Evolutionary conservation across 2,329 filamentous ascomycete genomes (phyloP).

Genomic region (Trichoderma breve): DNA sequence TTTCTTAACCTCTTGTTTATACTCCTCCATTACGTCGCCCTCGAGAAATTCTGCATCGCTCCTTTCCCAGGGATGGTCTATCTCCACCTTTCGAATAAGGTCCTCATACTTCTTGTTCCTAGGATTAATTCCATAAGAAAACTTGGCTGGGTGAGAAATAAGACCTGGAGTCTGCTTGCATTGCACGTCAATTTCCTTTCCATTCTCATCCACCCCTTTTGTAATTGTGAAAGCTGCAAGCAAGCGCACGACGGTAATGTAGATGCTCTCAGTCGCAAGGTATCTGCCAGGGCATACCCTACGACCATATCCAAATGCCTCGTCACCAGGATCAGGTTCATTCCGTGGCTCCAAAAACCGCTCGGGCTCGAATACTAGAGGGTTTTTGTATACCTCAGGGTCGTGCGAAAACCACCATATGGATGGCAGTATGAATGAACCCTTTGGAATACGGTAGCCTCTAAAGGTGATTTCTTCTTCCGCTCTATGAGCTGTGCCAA

Average conservation of each 20-base stretch:
- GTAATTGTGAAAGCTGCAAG: conserved; percentile 6
- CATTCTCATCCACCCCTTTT: background rate
- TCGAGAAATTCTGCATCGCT: background rate
- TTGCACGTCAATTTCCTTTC: conserved; percentile 5
- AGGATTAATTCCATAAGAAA: background rate
- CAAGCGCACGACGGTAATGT: background rate
- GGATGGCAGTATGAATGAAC: background rate
- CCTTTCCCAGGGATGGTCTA: conserved; percentile 7
- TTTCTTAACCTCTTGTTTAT: background rate
- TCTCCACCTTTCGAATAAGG: background rate
- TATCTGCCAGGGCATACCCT: conserved; percentile 13
- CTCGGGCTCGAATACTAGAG: conserved; percentile 29
- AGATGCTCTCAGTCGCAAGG: background rate
- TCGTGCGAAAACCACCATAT: conserved; percentile 11
- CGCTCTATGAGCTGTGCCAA: background rate
- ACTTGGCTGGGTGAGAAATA: background rate
- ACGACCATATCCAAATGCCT: conserved; percentile 14
- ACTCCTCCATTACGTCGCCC: background rate
- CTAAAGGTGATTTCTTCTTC: background rate
- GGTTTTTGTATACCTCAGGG: conserved; percentile 40
- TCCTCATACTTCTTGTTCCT: background rate
- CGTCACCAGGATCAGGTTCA: conserved; percentile 19
- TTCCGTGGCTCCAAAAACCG: conserved; percentile 29
- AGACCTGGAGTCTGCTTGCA: background rate
- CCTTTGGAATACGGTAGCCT: conserved; percentile 13